Evolutionary conservation across 305 asterid species (phyloP), one percentile per base, ranked within the genome.

Genomic region (Fraxinus nigra): DNA sequence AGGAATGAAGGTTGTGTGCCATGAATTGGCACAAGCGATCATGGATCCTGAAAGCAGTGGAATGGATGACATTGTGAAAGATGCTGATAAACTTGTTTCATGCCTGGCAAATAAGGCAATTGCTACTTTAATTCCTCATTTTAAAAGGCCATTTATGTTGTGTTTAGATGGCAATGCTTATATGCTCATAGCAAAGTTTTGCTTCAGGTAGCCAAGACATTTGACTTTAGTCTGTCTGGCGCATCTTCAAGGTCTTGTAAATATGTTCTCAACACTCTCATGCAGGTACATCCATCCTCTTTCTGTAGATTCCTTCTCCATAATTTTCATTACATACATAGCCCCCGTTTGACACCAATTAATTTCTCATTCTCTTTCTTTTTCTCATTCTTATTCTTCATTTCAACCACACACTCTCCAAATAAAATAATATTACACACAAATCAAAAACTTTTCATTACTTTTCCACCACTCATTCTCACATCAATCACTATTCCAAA

Each of bases 161-260:
- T 54, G 75, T 75, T 73, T 81, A 59, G 46, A 13, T 48, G 28
- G 75, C 13, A 81, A 59, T 79, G 51, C 83, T 80, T 79, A 72
- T 77, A 76, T 81, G 67, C 84, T 80, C 65, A 84, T 72, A 32
- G 28, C 33, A n/a, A 69, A 69, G 67, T 32, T 76, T 79, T 80
- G 76, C 78, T 35, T 72, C 93, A 97, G 99, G 98, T 97, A 79
- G 98, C 98, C 22, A 95, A 92, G 85, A 93, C 98, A 82, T 97
- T 97, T 81, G 98, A 97, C 86, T 95, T 95, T 80, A 95, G 99
- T 90, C 95, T 97, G 75, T 82, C 87, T 56, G 99, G 99, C 37
- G 98, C 97, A 82, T 95, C 99, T 59, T 97, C 99, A 79, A 93
- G 99, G 88, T 97, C 99, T 63, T 97, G 99, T 89, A 97, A 97